A percentile compares a stretch with the other conserved stretches of the same genome.
These are phyloP conservation scores for Tephrocybe sp. DNA, from an alignment of 768 basidiomycete species.

Conservation along the genomic window DNA sequence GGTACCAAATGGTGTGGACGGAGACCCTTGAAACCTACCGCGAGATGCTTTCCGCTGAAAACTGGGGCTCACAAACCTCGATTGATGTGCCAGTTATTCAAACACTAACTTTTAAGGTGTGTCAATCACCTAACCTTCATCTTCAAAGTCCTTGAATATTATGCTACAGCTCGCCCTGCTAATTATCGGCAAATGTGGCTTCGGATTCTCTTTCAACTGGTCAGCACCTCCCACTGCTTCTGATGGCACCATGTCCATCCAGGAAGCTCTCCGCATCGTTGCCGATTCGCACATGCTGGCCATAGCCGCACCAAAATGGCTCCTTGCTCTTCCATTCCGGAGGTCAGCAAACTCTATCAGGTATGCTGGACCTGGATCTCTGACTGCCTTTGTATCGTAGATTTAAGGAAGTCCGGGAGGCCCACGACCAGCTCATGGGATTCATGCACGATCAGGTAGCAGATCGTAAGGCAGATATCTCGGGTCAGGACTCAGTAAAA, in stretches of 20 bases:
- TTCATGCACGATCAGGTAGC: constrained; percentile 39
- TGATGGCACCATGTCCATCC: constrained; percentile 36
- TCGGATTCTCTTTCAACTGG: constrained; percentile 44
- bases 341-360: constrained; percentile 23
- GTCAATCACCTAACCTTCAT: background rate
- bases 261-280: constrained; percentile 34
- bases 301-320: constrained; percentile 34
- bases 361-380: background rate
- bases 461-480: constrained; percentile 29
- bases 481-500: constrained; percentile 4
- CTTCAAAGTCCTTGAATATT: background rate
- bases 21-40: constrained; percentile 28
- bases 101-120: constrained; percentile 29
- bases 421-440: constrained; percentile 25
- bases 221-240: constrained; percentile 30
- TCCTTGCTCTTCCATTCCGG: constrained; percentile 31
- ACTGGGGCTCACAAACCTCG: constrained; percentile 20
- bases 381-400: constrained; percentile 15
- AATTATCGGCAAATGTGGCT: constrained; percentile 43
- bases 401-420: constrained; percentile 24
- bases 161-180: constrained; percentile 37
- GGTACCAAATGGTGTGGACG: constrained; percentile 34
- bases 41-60: constrained; percentile 29
- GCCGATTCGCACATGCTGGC: constrained; percentile 25
- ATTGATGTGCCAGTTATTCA: constrained; percentile 24